Base-by-base conservation (phyloP, 129 eudicot genomes). In the Centrapalus pauciflorus region DNA sequence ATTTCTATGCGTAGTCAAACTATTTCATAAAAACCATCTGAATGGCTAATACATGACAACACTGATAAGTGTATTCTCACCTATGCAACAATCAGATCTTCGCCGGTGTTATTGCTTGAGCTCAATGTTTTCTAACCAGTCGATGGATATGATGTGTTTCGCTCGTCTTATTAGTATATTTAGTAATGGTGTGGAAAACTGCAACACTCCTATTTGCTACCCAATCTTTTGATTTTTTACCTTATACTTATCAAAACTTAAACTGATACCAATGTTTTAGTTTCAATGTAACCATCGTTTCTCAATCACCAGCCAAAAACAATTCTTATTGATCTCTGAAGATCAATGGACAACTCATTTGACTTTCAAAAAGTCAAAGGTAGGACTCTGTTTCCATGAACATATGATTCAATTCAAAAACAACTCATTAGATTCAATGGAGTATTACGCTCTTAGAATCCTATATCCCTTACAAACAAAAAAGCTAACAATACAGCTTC, bases 341-440 rank as follows among this genome's bases (percentile, higher is more conserved):
- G 38, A 33, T 45, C 79, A 66, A 74, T 4, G 13, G 45, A 64
- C 67, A 73, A 43, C 24, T 7, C 28, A n/a, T 54, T 61, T 64
- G 65, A 73, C 65, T 38, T 28, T 43, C 8, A 54, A 54, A n/a
- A 23, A 52, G 70, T 62, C 77, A 62, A 62, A 49, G 23, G 19
- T 17, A 3, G 4, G 24, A 56, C 10, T 70, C n/a, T 3, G 1
- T 63, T 61, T 51, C 71, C 64, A 72, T 50, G 13, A 40, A 0
- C 29, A 38, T 14, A 41, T n/a, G n/a, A 64, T 38, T 54, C 71
- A 73, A 8, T 20, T 40, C 50, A 55, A 21, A 25, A 28, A 30
- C 40, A 27, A 32, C n/a, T 30, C 13, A 8, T 1, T 21, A 5
- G 30, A 50, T 51, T 62, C 41, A 51, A 23, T 10, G 2, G 4